Evolutionary conservation across 2,329 filamentous ascomycete species (phyloP), one percentile per base, ranked within the genome.

Genomic region (Aschersonia sp.): DNA sequence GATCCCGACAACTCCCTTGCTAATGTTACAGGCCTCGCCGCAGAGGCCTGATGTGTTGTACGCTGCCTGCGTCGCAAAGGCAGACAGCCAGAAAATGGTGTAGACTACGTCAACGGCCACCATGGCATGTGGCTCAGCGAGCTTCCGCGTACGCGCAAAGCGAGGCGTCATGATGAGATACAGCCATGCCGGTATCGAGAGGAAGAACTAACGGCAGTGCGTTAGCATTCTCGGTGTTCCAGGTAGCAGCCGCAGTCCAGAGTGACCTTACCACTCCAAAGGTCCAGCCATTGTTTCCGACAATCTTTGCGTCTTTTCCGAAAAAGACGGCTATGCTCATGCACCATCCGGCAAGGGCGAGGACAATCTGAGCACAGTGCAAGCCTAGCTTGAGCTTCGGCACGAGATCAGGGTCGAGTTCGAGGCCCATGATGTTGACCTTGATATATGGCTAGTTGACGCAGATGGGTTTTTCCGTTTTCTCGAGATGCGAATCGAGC

Each of bases 101-200:
- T 72, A 81, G 49, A 78, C 40, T n/a, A 61, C 62, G 57, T 84
- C 80, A 33, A 82, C 66, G 7, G 63, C 65, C 30, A 78, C 64
- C 70, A 84, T 78, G 51, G 70, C 79, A 54, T 78, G 73, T 3
- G 79, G 77, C 50, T 82, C 68, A 46, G 79, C 80, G 47, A 79
- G 68, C 52, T 70, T 76, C 47, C 76, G 71, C 5, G 80, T 80
- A 52, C 79, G 72, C 44, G 72, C 69, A 60, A 77, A 83, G 47
- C 79, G 71, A 42, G 79, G 79, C 4, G 78, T 75, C 71, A 81
- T 77, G 55, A 76, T 70, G 45, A 83, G 69, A 63, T 78, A 85
- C 51, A 84, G 70, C 68, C 79, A 79, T 43, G 77, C 76, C 0
- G 78, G 78, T 44, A 81, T 67, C 12, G 74, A 73, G 33, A 84